These are phyloP conservation scores for Penicillium ucsense DNA, from an alignment of 495 filamentous ascomycete species.

Conservation along the genomic window DNA sequence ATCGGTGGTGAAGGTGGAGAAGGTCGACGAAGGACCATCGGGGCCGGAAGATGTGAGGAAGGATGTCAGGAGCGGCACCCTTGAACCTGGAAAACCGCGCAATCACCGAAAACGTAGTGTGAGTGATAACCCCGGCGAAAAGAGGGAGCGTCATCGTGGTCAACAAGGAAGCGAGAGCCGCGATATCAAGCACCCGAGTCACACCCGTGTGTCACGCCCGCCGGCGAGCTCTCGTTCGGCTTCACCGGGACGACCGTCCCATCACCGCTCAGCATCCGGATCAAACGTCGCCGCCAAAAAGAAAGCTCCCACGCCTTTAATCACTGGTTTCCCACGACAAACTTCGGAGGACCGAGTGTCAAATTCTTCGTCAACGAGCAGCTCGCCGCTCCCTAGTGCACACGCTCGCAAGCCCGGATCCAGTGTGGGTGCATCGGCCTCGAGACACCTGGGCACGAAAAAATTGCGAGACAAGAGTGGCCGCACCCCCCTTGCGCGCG, in stretches of 20 bases:
- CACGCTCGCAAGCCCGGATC: constrained; percentile 57
- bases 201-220: constrained; percentile 18
- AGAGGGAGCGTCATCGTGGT: constrained; percentile 18
- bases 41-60: constrained; percentile 15
- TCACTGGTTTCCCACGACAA: constrained; percentile 33
- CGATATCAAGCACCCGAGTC: constrained; percentile 20
- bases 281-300: constrained; percentile 39
- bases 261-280: constrained; percentile 53
- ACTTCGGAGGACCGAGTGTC: constrained; percentile 58
- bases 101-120: constrained; percentile 33
- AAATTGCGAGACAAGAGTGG: constrained; percentile 80
- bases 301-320: constrained; percentile 43
- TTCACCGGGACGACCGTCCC: constrained; percentile 50
- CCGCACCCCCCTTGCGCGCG: constrained; percentile 73
- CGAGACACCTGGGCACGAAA: constrained; percentile 59
- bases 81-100: constrained; percentile 10
- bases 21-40: constrained; percentile 21
- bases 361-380: constrained; percentile 63
- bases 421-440: constrained; percentile 51
- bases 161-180: constrained; percentile 14
- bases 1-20: constrained; percentile 31
- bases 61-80: constrained; percentile 8
- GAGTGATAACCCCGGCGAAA: constrained; percentile 32
- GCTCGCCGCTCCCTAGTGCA: constrained; percentile 59
- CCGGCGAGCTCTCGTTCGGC: constrained; percentile 47